Base-by-base conservation (phyloP, 495 filamentous ascomycete species). In the Aspergillus homomorphus region DNA sequence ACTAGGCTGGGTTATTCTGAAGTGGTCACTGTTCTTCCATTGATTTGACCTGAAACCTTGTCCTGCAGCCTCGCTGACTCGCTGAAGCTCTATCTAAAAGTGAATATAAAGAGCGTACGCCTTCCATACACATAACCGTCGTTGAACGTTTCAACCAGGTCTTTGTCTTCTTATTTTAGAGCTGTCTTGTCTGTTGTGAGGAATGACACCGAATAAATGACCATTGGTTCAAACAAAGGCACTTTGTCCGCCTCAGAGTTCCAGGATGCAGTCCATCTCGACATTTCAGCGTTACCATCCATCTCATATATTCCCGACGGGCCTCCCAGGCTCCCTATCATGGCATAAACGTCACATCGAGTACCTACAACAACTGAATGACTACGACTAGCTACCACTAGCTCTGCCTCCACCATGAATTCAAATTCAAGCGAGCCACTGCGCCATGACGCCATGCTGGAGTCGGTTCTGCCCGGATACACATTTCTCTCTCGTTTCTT, bases 401-500 rank as follows among this genome's bases (percentile, higher is more conserved):
- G 54, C 16, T 23, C 12, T 19, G 20, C 28, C 38, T 9, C 9
- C 26, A 28, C 66, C 2, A 63, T 68, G 3, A 64, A 66, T 10
- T 54, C 53, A 20, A 60, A 28, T 52, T 49, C 64, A 14, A 59
- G 55, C 1, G 59, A 18, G 62, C 1, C 61, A 0, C 50, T 45
- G 24, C 51, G 55, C 42, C 56, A 67, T 7, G 74, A 77, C 1
- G 66, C 63, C n/a, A 73, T 91, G 18, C 77, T 92, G 15, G 88
- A 92, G 59, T 77, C 82, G 23, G 80, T 91, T 66, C 83, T 92
- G 56, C 89, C 89, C 0, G 89, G 89, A 16, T 91, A 89, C 69
- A 79, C 84, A 1, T 66, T 88, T 60, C 73, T 89, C 51, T 85
- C 86, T 0, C 71, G 79, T 3, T 79, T 84, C 21, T 61, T 89